Evolutionary conservation across 2,329 filamentous ascomycete species (phyloP).

Genomic region (Keithomyces neogunnii): DNA sequence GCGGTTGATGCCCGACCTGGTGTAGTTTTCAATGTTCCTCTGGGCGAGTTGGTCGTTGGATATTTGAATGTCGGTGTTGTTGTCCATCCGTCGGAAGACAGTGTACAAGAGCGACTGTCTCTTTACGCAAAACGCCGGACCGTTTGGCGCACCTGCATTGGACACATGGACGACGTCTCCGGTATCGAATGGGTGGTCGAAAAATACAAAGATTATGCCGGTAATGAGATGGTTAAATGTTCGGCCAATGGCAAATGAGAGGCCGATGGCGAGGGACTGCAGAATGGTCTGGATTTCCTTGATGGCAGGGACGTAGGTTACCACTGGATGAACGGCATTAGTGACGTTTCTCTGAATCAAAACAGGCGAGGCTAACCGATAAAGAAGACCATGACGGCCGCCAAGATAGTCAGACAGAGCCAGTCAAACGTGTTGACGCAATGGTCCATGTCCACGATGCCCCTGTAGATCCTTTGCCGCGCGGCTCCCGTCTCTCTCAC

Average conservation of each 20-base stretch:
- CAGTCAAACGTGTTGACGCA: conserved; percentile 22
- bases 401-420: conserved; percentile 15
- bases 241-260: conserved; percentile 66
- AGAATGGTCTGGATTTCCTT: conserved; percentile 19
- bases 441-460: conserved; percentile 19
- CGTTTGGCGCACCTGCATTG: conserved; percentile 10
- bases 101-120: conserved; percentile 25
- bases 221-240: conserved; percentile 64
- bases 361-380: conserved; percentile 7
- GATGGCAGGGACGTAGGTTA: conserved; percentile 14
- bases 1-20: conserved; percentile 24
- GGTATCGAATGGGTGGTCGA: conserved; percentile 68
- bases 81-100: conserved; percentile 23
- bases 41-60: conserved; percentile 61
- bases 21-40: conserved; percentile 3
- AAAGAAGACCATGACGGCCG: conserved; percentile 18
- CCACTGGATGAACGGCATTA: not conserved
- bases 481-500: conserved; percentile 17
- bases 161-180: conserved; percentile 63
- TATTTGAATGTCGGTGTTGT: conserved; percentile 19
- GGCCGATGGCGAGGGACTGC: conserved; percentile 29
- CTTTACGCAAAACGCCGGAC: conserved; percentile 15
- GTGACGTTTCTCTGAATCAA: too few relatives aligned
- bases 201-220: conserved; percentile 62
- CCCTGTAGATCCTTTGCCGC: conserved; percentile 18